These are phyloP conservation scores for Inga leiocalycina DNA, from an alignment of 306 rosid genomes.

Conservation along the genomic window DNA sequence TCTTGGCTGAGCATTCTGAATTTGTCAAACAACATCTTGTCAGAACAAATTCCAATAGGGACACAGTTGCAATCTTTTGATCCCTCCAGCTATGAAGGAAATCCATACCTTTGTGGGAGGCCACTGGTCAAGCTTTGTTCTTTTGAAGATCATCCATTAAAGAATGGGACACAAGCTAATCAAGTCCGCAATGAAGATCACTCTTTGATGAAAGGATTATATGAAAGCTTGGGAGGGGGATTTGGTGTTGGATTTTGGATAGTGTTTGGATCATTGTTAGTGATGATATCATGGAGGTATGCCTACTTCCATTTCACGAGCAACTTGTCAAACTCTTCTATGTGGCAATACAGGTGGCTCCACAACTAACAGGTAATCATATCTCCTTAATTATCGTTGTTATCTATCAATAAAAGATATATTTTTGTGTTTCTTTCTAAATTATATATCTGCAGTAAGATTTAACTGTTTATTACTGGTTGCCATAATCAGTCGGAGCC, in stretches of 20 bases:
- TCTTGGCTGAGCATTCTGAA: not conserved
- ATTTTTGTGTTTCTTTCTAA: too few relatives aligned
- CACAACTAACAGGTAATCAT: too few relatives aligned
- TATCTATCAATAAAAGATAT: too few relatives aligned
- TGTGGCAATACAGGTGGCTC: too few relatives aligned
- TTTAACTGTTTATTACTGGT: not conserved
- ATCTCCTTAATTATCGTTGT: too few relatives aligned
- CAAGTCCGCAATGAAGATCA: too few relatives aligned
- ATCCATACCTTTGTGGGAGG: not conserved
- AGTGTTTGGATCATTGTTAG: too few relatives aligned
- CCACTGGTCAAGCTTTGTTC: not conserved
- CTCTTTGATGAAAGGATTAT: not conserved
- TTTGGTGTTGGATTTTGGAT: too few relatives aligned
- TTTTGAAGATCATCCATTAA: not conserved
- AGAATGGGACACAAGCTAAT: not conserved
- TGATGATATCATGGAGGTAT: too few relatives aligned
- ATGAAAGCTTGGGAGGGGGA: too few relatives aligned
- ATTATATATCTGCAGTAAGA: not conserved
- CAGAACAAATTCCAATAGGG: constrained; percentile 14
- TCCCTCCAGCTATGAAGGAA: not conserved
- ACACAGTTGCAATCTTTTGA: constrained; percentile 12
- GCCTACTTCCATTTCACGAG: too few relatives aligned
- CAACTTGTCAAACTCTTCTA: too few relatives aligned
- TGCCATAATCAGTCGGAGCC: not conserved
- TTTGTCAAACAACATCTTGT: constrained; percentile 24